Evolutionary conservation across 148 eudicot species (phyloP).

Genomic region (Vaccinium darrowii): DNA sequence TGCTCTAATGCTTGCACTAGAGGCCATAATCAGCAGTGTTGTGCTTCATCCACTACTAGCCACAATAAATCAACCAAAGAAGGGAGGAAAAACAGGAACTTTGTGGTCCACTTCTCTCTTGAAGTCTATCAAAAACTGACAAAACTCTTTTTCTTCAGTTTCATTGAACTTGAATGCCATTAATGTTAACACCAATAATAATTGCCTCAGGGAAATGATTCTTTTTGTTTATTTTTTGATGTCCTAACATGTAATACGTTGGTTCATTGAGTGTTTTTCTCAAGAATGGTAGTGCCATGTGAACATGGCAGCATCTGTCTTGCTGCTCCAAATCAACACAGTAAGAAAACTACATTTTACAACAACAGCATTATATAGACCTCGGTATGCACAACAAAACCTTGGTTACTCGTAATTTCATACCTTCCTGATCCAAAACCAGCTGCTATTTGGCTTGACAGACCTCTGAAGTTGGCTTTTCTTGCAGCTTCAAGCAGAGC

Average conservation of each 20-base stretch:
- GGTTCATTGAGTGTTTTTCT: background rate
- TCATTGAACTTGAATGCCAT: background rate
- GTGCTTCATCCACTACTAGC: background rate
- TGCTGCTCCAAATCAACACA: background rate
- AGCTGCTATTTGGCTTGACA: constrained; percentile 65
- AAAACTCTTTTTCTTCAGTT: background rate
- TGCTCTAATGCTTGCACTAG: background rate
- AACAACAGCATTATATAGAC: background rate
- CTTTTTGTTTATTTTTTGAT: background rate
- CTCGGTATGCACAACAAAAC: background rate
- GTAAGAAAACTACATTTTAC: background rate
- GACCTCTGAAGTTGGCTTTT: constrained; percentile 73
- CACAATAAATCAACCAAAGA: background rate
- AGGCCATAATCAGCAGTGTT: background rate
- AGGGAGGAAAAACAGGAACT: constrained; percentile 7
- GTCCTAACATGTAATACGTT: background rate
- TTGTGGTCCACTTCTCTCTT: background rate
- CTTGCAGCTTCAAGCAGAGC: constrained; percentile 90
- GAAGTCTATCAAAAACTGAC: background rate
- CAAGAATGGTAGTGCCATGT: background rate
- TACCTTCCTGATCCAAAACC: constrained; percentile 97
- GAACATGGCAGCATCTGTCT: background rate
- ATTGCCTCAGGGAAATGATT: background rate
- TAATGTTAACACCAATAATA: background rate
- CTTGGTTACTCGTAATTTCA: background rate